Base-by-base conservation (phyloP, 2,329 filamentous ascomycete genomes). In the Pezicula carpinea region DNA sequence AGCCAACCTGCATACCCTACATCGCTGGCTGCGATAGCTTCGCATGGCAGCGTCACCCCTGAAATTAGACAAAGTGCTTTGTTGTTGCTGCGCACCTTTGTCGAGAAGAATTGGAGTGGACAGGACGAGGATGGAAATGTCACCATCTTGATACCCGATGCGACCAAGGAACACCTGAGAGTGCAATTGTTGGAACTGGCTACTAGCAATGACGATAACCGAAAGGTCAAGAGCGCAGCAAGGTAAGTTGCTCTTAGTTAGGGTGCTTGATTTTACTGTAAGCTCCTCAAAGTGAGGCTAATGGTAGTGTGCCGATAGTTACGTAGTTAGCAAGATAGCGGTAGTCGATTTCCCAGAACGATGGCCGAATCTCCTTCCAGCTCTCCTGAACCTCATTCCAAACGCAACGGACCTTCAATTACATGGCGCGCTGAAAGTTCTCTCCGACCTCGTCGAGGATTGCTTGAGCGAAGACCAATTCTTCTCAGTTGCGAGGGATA, bases 401-500 rank as follows among this genome's bases (percentile, higher is more conserved):
- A 79, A 75, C 44, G 89, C 88, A 51, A 82, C 75, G 53, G 89
- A 96, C 59, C 72, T 75, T 39, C 90, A 96, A 64, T 73, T 96
- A 42, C 90, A 96, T 65, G 93, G 93, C 44, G 88, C 92, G 7
- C 74, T 99, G 51, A 87, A 87, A 64, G 90, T 97, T 19, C 79
- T 99, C 38, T 77, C 81, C 55, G 92, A 97, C 66, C 75, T 99
- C 39, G 88, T 99, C 21, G 91, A 97, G 53, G 92, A 96, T 62
- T 90, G 89, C 55, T 79, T 99, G 66, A 95, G 85, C 62, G 92
- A 97, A 64, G 87, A 90, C 52, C 91, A 96, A 59, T 99, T 99
- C 75, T 96, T 97, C 66, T 79, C 79, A 49, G 88, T 95, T 58
- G 93, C 92, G 7, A 76, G 84, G 32, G 85, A 95, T 60, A 86